Conservation (phyloP, 2,329 filamentous ascomycete species). For the Pseudopyricularia cyperi region DNA sequence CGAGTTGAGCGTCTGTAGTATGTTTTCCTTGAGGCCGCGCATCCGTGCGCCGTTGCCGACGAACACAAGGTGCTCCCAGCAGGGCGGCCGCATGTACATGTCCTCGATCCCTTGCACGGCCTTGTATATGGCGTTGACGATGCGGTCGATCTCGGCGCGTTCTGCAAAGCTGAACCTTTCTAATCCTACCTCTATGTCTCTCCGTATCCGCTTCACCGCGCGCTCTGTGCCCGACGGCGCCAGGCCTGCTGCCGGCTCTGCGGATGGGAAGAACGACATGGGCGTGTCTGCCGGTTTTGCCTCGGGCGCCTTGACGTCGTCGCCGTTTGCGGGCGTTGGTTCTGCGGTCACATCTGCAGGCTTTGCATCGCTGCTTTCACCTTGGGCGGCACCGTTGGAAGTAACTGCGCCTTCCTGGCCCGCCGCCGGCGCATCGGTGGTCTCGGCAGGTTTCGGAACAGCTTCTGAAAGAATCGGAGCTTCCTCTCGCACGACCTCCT, state of each 20-base stretch:
- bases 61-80: slow-evolving; percentile 88
- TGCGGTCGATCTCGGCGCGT: slow-evolving; percentile 64
- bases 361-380: not conserved
- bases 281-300: slow-evolving; percentile 3
- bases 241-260: slow-evolving; percentile 8
- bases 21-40: slow-evolving; percentile 75
- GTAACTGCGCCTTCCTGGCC: slow-evolving; percentile 5
- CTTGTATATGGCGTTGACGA: slow-evolving; percentile 73
- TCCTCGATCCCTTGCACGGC: slow-evolving; percentile 75
- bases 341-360: not conserved
- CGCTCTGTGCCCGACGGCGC: slow-evolving; percentile 7
- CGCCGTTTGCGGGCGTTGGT: not conserved
- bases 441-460: not conserved
- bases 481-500: slow-evolving; percentile 47
- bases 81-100: slow-evolving; percentile 66
- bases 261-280: slow-evolving; percentile 8
- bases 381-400: not conserved
- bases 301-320: not conserved
- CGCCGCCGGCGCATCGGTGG: slow-evolving; percentile 3
- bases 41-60: slow-evolving; percentile 72
- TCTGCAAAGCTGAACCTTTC: slow-evolving; percentile 62
- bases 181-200: slow-evolving; percentile 62
- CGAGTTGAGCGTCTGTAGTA: slow-evolving; percentile 63
- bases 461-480: not conserved
- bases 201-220: slow-evolving; percentile 27